These are phyloP conservation scores for Aaosphaeria pasadenensis DNA, from an alignment of 2,329 filamentous ascomycete species.

Conservation along the genomic window DNA sequence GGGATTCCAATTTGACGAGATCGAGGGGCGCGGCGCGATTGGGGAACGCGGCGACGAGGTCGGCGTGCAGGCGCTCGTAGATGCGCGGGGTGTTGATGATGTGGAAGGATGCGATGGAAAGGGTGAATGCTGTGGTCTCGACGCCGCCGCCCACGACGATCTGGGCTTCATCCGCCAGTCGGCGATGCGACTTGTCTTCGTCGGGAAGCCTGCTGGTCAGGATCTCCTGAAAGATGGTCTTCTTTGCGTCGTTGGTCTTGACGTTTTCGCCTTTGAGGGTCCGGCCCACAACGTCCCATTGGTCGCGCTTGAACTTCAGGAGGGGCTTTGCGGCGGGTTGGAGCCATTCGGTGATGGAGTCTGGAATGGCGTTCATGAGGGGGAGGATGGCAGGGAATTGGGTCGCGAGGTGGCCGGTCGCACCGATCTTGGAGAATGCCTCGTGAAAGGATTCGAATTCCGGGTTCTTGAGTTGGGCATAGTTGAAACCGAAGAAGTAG, in stretches of 20 bases:
- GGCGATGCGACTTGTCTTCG: constrained; percentile 35
- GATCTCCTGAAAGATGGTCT: constrained; percentile 35
- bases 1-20: constrained; percentile 28
- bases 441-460: constrained; percentile 35
- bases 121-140: constrained; percentile 36
- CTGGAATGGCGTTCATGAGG: constrained; percentile 32
- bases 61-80: constrained; percentile 10
- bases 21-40: constrained; percentile 4
- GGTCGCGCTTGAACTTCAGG: constrained; percentile 29
- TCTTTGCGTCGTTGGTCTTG: constrained; percentile 29
- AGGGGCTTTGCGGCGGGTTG: constrained; percentile 29
- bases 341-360: constrained; percentile 25
- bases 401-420: constrained; percentile 28
- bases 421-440: constrained; percentile 29
- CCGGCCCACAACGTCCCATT: constrained; percentile 20
- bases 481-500: neutral
- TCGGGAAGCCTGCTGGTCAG: constrained; percentile 24
- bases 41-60: constrained; percentile 12
- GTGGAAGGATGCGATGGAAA: constrained; percentile 28
- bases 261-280: constrained; percentile 25
- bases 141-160: constrained; percentile 40
- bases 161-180: constrained; percentile 38
- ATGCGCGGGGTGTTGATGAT: constrained; percentile 19
- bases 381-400: constrained; percentile 30
- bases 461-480: constrained; percentile 25